Evolutionary conservation across 1,284 basidiomycete genomes (phyloP).

Genomic region (Apiotrichum brassicae): DNA sequence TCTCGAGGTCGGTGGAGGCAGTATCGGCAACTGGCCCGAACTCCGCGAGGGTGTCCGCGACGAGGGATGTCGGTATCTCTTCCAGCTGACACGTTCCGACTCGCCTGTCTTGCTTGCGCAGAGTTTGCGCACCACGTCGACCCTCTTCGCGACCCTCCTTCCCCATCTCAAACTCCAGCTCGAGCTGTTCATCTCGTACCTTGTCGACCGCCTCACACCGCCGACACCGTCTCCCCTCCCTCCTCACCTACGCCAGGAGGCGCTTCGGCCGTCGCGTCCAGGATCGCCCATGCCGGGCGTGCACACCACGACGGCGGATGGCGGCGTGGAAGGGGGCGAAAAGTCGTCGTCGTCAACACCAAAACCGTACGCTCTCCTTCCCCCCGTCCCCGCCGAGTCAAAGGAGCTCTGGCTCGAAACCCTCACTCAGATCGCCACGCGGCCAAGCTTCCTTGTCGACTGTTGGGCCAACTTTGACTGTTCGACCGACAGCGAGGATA

Average conservation of each 20-base stretch:
- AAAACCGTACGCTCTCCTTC: slow-evolving; percentile 43
- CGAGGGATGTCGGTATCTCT: slow-evolving; percentile 90
- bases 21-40: slow-evolving; percentile 58
- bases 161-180: slow-evolving; percentile 89
- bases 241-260: slow-evolving; percentile 25
- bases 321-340: slow-evolving; percentile 10
- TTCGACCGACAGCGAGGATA: slow-evolving; percentile 90
- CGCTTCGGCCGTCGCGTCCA: slow-evolving; percentile 46
- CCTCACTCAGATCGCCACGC: slow-evolving; percentile 68
- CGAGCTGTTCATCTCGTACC: slow-evolving; percentile 89
- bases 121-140: slow-evolving; percentile 76
- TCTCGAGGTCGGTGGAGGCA: slow-evolving; percentile 74
- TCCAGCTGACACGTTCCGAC: slow-evolving; percentile 85
- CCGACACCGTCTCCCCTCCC: slow-evolving; percentile 45
- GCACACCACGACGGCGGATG: slow-evolving; percentile 12
- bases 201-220: slow-evolving; percentile 78
- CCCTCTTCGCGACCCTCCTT: slow-evolving; percentile 82
- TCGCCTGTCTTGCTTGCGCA: slow-evolving; percentile 70
- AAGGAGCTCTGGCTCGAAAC: slow-evolving; percentile 88
- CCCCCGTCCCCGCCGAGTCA: slow-evolving; percentile 73
- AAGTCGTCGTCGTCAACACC: slow-evolving; percentile 24
- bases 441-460: slow-evolving; percentile 78
- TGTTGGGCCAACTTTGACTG: slow-evolving; percentile 96
- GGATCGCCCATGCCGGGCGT: slow-evolving; percentile 50
- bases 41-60: slow-evolving; percentile 53